A percentile compares a stretch with the other conserved stretches of the same genome.
Conservation (phyloP, 345 rosid genomes). For the Eutrema yunnanense region DNA sequence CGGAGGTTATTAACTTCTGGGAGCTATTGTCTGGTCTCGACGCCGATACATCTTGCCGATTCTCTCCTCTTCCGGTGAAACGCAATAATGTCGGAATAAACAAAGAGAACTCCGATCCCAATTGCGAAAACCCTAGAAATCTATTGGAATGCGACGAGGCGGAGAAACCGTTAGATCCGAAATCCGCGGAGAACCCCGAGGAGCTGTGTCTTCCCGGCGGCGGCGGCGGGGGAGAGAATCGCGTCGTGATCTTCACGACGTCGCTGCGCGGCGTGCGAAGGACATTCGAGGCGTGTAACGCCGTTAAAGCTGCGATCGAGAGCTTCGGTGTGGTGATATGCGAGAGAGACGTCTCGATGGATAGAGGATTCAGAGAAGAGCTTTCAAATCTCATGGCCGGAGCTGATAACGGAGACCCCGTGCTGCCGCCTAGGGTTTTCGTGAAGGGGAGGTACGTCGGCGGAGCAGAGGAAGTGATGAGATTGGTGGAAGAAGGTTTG, state of each 20-base stretch:
- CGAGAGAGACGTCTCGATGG: slow-evolving; percentile 84
- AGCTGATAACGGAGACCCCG: not conserved
- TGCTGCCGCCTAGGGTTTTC: slow-evolving; percentile 63
- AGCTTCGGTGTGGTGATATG: slow-evolving; percentile 44
- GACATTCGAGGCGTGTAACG: slow-evolving; percentile 81
- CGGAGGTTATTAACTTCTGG: slow-evolving; percentile 72
- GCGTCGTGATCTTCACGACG: slow-evolving; percentile 68
- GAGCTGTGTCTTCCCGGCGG: slow-evolving; percentile 35
- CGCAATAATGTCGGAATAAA: slow-evolving; percentile 1
- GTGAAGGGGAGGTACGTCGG: slow-evolving; percentile 77
- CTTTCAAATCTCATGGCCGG: slow-evolving; percentile 37
- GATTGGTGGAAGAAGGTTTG: slow-evolving; percentile 61
- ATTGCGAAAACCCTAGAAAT: slow-evolving; percentile 19
- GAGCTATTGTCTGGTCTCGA: slow-evolving; percentile 92
- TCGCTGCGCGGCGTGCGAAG: slow-evolving; percentile 68
- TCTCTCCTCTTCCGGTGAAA: slow-evolving; percentile 36
- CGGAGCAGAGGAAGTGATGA: slow-evolving; percentile 71
- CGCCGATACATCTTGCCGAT: slow-evolving; percentile 51
- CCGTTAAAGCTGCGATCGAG: slow-evolving; percentile 54
- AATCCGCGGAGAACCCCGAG: slow-evolving; percentile 17
- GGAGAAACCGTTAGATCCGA: slow-evolving; percentile 21
- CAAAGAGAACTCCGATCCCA: slow-evolving; percentile 55
- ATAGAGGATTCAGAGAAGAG: slow-evolving; percentile 69
- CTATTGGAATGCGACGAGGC: not conserved
- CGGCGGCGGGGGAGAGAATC: slow-evolving; percentile 34